Percentiles rank a stretch among this genome's conserved stretches.
Conservation (phyloP, 2,329 filamentous ascomycete species). For the Fusarium poae region DNA sequence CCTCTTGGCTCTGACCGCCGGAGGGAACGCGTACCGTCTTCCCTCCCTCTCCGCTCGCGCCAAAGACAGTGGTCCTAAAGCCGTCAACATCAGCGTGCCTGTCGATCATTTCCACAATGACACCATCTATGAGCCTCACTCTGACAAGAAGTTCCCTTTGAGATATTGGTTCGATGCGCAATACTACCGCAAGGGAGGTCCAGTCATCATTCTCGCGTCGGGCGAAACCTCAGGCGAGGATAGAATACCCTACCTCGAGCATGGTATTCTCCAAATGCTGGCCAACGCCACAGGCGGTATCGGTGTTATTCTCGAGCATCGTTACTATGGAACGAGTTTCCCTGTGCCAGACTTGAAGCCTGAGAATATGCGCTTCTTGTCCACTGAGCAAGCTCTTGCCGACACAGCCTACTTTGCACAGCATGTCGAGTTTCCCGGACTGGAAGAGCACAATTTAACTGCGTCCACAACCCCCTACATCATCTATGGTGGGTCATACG, state of each 20-base stretch:
- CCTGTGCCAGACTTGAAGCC: conserved; percentile 75
- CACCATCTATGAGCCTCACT: conserved; percentile 81
- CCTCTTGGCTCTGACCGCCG: conserved; percentile 14
- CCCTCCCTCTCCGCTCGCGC: conserved; percentile 14
- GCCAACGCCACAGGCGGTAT: conserved; percentile 78
- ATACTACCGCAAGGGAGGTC: conserved; percentile 81
- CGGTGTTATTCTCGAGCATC: conserved; percentile 85
- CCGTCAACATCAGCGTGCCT: conserved; percentile 59
- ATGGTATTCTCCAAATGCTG: conserved; percentile 81
- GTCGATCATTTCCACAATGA: conserved; percentile 90
- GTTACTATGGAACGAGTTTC: conserved; percentile 85
- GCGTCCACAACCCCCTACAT: conserved; percentile 77
- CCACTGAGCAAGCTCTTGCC: conserved; percentile 84
- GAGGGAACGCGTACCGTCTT: conserved; percentile 5
- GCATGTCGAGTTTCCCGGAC: conserved; percentile 76
- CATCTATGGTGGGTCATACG: conserved; percentile 86
- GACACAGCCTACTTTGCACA: conserved; percentile 85
- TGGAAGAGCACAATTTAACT: conserved; percentile 76
- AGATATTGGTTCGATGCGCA: conserved; percentile 87
- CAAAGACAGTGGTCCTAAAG: conserved; percentile 4
- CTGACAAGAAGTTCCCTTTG: conserved; percentile 73
- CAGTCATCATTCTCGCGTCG: conserved; percentile 80
- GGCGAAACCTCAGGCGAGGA: conserved; percentile 76
- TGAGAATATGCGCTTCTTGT: conserved; percentile 81
- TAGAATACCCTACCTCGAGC: conserved; percentile 78